Base-by-base conservation (phyloP, 169 alveolate species). In the Cryptosporidium sp. region DNA sequence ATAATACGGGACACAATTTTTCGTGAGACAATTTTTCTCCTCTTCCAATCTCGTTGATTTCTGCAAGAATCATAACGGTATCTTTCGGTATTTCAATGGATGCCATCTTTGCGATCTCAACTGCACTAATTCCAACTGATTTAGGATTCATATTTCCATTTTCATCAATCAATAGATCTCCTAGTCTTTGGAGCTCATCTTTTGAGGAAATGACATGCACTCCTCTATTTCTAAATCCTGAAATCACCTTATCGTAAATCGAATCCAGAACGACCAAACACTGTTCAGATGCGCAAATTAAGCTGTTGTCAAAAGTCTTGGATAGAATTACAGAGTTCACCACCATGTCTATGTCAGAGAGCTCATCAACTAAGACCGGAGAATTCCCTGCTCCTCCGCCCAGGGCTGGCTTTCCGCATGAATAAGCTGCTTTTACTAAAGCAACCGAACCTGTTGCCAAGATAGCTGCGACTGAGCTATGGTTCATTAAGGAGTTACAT, bases 321-420 rank as follows among this genome's bases (percentile, higher is more conserved):
- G 87, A 59, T 29, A 74, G 35, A 23, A 91, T 65, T 41, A 91
- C 69, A 2, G 93, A 85, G 84, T 71, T 86, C 52, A 85, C 92
- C 29, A 86, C 93, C 93, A 85, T 21, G 16, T 68, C 48, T 23
- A 91, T 10, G 50, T 91, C 93, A 0, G 93, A 84, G 1, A 91
- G 70, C 39, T 91, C 93, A 62, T 91, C 93, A 29, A 91, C 68
- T 33, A 91, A 67, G 5, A 69, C 93, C 12, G 93, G 92, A 18
- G 93, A 65, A 75, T 91, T 91, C 5, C 93, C 93, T 68, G 93
- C 86, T 43, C 93, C 93, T 26, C 84, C 93, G 10, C 93, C 93
- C 39, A 86, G 21, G 16, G 92, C 91, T 37, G 93, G 93, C 37
- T 91, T 91, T 5, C 93, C 93, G 29, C 92, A 91, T 26, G 93